phyloP scores from a whole-genome alignment of 768 basidiomycete species.

The Podaxis sp. region DNA sequence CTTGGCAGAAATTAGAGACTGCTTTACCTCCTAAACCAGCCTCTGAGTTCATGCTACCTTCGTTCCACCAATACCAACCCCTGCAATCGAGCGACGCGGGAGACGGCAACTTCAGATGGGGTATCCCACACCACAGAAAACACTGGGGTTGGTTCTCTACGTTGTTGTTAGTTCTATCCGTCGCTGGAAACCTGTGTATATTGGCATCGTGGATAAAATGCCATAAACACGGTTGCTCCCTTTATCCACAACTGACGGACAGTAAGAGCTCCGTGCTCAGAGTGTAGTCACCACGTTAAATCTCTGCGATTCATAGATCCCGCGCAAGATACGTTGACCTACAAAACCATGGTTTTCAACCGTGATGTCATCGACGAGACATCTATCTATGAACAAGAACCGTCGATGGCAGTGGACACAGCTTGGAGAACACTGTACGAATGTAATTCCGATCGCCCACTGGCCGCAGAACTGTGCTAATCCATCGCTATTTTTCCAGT shows the following conservation, averaged over 20 bases:
- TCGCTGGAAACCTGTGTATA: background rate
- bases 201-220: background rate
- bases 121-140: background rate
- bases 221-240: background rate
- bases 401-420: background rate
- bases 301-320: background rate
- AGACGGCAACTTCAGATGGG: background rate
- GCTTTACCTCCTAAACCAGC: background rate
- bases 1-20: background rate
- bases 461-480: background rate
- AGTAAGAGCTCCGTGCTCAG: background rate
- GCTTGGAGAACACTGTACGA: constrained; percentile 10
- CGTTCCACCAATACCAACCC: background rate
- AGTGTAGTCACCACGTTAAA: background rate
- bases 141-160: background rate
- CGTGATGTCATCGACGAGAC: background rate
- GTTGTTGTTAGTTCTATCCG: background rate
- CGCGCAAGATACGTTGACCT: background rate
- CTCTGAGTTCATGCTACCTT: background rate
- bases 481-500: background rate
- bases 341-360: background rate
- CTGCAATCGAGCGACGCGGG: background rate
- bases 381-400: constrained; percentile 4
- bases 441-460: background rate
- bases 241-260: background rate